These are phyloP conservation scores for Fonsecaea monophora DNA, from an alignment of 2,329 filamentous ascomycete genomes.

Conservation along the genomic window DNA sequence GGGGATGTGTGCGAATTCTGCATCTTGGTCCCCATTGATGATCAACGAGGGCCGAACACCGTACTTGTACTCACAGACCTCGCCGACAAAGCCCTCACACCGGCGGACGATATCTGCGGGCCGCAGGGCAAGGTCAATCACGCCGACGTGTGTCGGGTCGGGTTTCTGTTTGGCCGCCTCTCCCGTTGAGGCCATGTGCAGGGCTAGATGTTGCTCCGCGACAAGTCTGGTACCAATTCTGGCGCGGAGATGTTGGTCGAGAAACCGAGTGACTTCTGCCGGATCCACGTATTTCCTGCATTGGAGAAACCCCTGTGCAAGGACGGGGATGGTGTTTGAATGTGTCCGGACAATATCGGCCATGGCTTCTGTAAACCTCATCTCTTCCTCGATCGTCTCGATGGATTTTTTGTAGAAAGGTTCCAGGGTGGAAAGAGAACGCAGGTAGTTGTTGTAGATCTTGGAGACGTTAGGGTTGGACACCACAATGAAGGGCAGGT, in stretches of 20 bases:
- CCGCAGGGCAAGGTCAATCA: conserved; percentile 88
- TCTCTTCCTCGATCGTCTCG: conserved; percentile 81
- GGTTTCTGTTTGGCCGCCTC: conserved; percentile 61
- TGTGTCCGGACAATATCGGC: conserved; percentile 96
- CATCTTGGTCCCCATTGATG: conserved; percentile 83
- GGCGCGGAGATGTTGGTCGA: conserved; percentile 91
- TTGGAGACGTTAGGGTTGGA: conserved; percentile 94
- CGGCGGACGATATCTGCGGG: conserved; percentile 81
- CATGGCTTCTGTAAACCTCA: conserved; percentile 88
- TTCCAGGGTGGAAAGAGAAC: conserved; percentile 87
- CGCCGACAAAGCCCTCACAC: conserved; percentile 88
- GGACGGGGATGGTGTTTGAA: conserved; percentile 88
- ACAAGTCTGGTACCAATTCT: conserved; percentile 93
- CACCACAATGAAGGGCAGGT: conserved; percentile 95
- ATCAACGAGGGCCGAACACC: conserved; percentile 80
- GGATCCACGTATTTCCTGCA: conserved; percentile 88
- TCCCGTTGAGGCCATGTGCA: conserved; percentile 78
- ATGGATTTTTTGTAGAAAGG: conserved; percentile 79
- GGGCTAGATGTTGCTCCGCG: conserved; percentile 93
- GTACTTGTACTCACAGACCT: conserved; percentile 96
- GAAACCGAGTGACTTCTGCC: conserved; percentile 82
- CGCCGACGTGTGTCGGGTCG: conserved; percentile 77
- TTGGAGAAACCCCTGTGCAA: conserved; percentile 91
- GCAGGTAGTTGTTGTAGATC: conserved; percentile 96
- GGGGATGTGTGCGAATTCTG: conserved; percentile 91